Percentiles rank a stretch among this genome's conserved stretches.
Evolutionary conservation across 306 rosid genomes (phyloP).

Genomic region (Gleditsia sinensis): DNA sequence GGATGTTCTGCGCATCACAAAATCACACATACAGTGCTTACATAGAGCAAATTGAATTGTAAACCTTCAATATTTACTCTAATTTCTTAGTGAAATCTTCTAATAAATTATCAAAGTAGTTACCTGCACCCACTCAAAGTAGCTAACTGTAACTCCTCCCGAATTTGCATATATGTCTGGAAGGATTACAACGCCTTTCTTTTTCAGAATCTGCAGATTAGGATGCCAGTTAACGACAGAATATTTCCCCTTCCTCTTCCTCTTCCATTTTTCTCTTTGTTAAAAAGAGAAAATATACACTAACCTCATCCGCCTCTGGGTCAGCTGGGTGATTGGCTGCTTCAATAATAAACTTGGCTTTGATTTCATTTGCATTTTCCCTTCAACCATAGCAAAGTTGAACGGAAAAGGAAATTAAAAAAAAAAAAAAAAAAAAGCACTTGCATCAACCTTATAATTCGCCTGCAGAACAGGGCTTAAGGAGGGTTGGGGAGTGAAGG

Average conservation of each 20-base stretch:
- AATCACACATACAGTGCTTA: neutral
- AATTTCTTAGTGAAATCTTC: neutral
- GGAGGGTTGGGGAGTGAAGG: neutral
- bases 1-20: conserved; percentile 59
- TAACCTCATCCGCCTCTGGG: conserved; percentile 40
- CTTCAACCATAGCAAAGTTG: conserved; percentile 20
- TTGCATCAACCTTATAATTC: neutral
- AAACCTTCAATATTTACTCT: neutral
- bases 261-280: neutral
- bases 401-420: too few species aligned
- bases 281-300: neutral
- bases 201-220: conserved; percentile 64
- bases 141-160: conserved; percentile 90
- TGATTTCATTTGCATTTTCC: conserved; percentile 36
- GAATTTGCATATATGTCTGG: conserved; percentile 89
- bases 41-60: neutral
- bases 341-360: conserved; percentile 33
- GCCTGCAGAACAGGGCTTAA: conserved; percentile 15
- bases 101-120: neutral
- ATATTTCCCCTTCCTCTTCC: neutral
- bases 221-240: neutral
- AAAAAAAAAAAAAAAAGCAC: neutral
- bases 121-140: conserved; percentile 96
- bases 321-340: conserved; percentile 42
- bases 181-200: conserved; percentile 74